Evolutionary conservation across 495 filamentous ascomycete genomes (phyloP), one percentile per base, ranked within the genome.

Genomic region (Poronia punctata): DNA sequence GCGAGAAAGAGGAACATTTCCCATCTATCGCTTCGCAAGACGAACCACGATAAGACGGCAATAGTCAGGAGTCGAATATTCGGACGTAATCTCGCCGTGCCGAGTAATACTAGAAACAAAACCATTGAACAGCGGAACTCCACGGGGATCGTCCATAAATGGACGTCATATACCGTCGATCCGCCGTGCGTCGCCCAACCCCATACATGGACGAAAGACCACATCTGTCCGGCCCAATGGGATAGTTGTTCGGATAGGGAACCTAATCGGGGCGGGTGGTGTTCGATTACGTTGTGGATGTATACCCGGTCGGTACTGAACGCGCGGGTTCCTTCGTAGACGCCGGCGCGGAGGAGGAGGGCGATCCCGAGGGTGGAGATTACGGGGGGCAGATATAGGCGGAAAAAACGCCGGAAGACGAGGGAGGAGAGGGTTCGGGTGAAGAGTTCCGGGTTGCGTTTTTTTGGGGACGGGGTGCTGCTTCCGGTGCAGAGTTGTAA

Each of bases 131-230:
- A 71, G 35, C 76, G 66, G 45, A 83, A 82, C 52, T 85, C 81
- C 18, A 84, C 71, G 0, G 81, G 80, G n/a, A 85, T 82, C 17
- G 81, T 85, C 81, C 81, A 85, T 0, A 84, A 62, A 44, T 83
- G 79, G 4, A 78, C 72, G 36, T 84, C 80, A 49, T 83, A 81
- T 24, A 46, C 59, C 54, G 53, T 74, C 52, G 48, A 73, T 58
- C 49, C 68, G 53, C 40, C 59, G 40, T 47, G 60, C 30, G 38
- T 53, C 19, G 54, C 58, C 66, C 63, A 68, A 25, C 59, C 57
- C 57, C 60, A 67, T 3, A 66, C 38, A 16, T 69, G 61, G 17
- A 68, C 40, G 27, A 71, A 62, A 10, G 52, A 29, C 19, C 48
- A 56, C 61, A 69, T 58, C 31, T 52, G 47, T 14, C 30, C 16